A percentile compares a stretch with the other conserved stretches of the same genome.
Evolutionary conservation across 1,284 basidiomycete genomes (phyloP).

Genomic region (Microbotryum lychnidis-dioicae): DNA sequence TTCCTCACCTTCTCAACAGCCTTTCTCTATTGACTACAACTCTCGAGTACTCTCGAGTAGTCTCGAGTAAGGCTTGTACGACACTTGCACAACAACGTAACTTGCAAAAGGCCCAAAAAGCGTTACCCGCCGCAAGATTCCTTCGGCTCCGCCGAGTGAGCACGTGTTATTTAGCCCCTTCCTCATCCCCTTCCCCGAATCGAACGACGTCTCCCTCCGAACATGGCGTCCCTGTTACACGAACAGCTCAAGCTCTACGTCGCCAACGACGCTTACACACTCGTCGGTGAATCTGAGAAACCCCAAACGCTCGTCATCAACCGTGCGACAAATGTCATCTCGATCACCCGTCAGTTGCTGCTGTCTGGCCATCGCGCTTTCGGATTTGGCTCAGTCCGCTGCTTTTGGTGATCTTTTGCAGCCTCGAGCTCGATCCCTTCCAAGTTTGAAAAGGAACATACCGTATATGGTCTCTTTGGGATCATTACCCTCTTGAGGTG

Average conservation of each 20-base stretch:
- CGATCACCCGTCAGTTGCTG: conserved; percentile 40
- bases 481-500: conserved; percentile 76
- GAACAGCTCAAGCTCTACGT: conserved; percentile 27
- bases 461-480: conserved; percentile 74
- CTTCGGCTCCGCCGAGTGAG: too few relatives aligned
- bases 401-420: not conserved
- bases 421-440: conserved; percentile 40
- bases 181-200: not conserved
- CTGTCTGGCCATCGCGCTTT: not conserved
- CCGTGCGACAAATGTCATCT: conserved; percentile 40
- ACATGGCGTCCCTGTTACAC: conserved; percentile 3
- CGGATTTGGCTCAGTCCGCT: not conserved
- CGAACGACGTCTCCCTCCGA: not conserved
- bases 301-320: conserved; percentile 43
- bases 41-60: too few relatives aligned
- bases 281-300: conserved; percentile 28
- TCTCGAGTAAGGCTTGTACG: too few relatives aligned
- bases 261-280: conserved; percentile 26
- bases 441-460: conserved; percentile 44
- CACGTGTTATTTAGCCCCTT: too few relatives aligned
- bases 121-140: too few relatives aligned
- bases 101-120: too few relatives aligned
- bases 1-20: too few relatives aligned
- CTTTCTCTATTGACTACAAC: too few relatives aligned
- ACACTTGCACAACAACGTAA: too few relatives aligned